A percentile compares a stretch with the other conserved stretches of the same genome.
Evolutionary conservation across 352 stramenopile species (phyloP).

Genomic region (Pythium dissimile): DNA sequence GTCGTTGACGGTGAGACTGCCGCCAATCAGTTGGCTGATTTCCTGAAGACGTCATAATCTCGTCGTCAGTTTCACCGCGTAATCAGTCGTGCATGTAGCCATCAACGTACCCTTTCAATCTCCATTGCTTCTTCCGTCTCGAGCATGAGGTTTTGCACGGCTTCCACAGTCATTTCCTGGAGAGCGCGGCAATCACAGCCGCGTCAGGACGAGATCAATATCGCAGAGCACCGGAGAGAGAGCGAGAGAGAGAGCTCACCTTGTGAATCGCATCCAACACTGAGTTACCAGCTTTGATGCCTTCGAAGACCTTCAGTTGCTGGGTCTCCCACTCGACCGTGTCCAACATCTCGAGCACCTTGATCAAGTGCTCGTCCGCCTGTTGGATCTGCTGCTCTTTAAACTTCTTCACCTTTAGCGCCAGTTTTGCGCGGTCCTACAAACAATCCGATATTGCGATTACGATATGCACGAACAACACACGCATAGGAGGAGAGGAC

Average conservation of each 20-base stretch:
- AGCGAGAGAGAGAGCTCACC: too few relatives aligned
- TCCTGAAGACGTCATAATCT: too few relatives aligned
- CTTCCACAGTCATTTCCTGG: constrained; percentile 85
- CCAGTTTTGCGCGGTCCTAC: constrained; percentile 81
- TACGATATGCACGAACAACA: background rate
- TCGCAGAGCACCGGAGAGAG: too few relatives aligned
- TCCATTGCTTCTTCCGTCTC: constrained; percentile 84
- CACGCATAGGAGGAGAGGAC: background rate
- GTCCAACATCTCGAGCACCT: constrained; percentile 84
- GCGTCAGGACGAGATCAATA: too few relatives aligned
- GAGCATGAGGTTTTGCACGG: constrained; percentile 86
- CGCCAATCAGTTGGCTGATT: constrained; percentile 81
- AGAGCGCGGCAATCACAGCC: background rate
- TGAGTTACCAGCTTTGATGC: constrained; percentile 84
- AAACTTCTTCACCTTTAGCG: constrained; percentile 88
- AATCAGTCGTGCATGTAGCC: too few relatives aligned
- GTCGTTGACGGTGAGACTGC: constrained; percentile 74
- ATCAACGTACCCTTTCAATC: constrained; percentile 29
- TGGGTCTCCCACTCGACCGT: constrained; percentile 88
- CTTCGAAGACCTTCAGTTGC: constrained; percentile 87
- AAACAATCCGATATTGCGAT: too few relatives aligned
- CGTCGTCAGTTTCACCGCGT: too few relatives aligned
- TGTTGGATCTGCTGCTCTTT: constrained; percentile 88
- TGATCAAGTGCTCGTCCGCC: constrained; percentile 81
- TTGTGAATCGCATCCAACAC: constrained; percentile 88